A percentile compares a stretch with the other conserved stretches of the same genome.
Conservation (phyloP, 2,329 filamentous ascomycete genomes). For the Nothophaeocryptopus gaeumannii region DNA sequence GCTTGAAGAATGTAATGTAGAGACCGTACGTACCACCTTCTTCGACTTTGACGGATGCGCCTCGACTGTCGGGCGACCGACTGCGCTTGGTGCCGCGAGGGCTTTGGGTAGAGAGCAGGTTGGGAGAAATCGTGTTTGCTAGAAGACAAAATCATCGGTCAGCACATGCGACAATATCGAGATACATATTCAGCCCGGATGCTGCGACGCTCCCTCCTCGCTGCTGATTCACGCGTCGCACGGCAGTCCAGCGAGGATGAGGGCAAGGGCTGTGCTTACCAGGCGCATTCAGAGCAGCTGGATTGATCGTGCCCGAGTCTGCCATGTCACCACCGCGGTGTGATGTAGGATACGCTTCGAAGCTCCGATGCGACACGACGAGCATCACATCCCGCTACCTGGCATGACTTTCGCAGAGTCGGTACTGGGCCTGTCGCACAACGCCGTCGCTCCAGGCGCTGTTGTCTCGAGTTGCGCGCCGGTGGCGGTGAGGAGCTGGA, state of each 20-base stretch:
- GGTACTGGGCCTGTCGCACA: slow-evolving; percentile 24
- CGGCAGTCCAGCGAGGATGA: slow-evolving; percentile 14
- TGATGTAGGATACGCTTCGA: slow-evolving; percentile 29
- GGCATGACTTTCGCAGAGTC: slow-evolving; percentile 22
- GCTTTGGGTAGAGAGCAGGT: slow-evolving; percentile 46
- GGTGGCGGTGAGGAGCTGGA: slow-evolving; percentile 31
- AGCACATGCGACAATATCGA: slow-evolving; percentile 13
- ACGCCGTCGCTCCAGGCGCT: slow-evolving; percentile 19
- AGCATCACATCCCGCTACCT: slow-evolving; percentile 38
- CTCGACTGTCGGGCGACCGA: slow-evolving; percentile 68
- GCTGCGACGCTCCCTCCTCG: slow-evolving; percentile 9
- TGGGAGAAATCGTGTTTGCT: slow-evolving; percentile 47
- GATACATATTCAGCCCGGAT: neutral
- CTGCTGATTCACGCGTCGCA: slow-evolving; percentile 18
- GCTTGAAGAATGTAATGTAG: neutral
- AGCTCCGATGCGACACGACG: slow-evolving; percentile 35
- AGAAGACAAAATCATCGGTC: slow-evolving; percentile 22
- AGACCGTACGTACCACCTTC: slow-evolving; percentile 64
- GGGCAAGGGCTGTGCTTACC: slow-evolving; percentile 50
- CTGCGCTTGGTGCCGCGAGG: slow-evolving; percentile 74
- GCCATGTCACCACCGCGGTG: slow-evolving; percentile 47
- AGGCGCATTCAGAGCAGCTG: slow-evolving; percentile 76
- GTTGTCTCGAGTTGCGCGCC: slow-evolving; percentile 25
- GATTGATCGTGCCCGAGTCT: slow-evolving; percentile 87
- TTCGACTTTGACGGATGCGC: slow-evolving; percentile 49